Evolutionary conservation across 164 flowering plant genomes (phyloP).

Genomic region (Liquidambar formosana): DNA sequence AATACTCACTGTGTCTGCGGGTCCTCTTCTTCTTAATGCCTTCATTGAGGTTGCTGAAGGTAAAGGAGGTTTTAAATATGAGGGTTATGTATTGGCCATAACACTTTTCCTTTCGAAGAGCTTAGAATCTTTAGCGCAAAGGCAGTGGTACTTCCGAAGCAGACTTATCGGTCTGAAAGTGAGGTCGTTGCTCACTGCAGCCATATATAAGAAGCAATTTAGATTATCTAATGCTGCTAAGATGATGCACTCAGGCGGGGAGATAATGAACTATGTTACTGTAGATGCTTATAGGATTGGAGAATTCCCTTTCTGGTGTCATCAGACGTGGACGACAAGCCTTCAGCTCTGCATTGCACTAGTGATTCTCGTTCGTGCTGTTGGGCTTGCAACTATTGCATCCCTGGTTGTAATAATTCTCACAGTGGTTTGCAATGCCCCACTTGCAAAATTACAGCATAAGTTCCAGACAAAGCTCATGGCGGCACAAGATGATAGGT

Average conservation of each 20-base stretch:
- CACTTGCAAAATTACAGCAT: constrained; percentile 63
- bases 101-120: constrained; percentile 39
- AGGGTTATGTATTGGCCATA: constrained; percentile 37
- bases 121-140: constrained; percentile 42
- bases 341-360: constrained; percentile 52
- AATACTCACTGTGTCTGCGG: constrained; percentile 42
- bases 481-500: constrained; percentile 59
- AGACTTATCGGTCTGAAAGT: constrained; percentile 33
- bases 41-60: constrained; percentile 56
- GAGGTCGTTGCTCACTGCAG: constrained; percentile 36
- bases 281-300: constrained; percentile 50
- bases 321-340: constrained; percentile 56
- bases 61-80: constrained; percentile 36
- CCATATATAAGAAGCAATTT: constrained; percentile 36
- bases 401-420: constrained; percentile 37
- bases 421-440: constrained; percentile 56
- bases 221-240: constrained; percentile 29
- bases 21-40: constrained; percentile 51
- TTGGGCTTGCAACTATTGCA: constrained; percentile 54
- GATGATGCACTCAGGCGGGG: constrained; percentile 43
- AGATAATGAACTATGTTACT: constrained; percentile 47
- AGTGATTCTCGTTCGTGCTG: constrained; percentile 42
- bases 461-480: constrained; percentile 56
- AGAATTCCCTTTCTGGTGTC: constrained; percentile 53
- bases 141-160: constrained; percentile 37